Evolutionary conservation across 2,329 filamentous ascomycete species (phyloP).

Genomic region (Fusarium circinatum): DNA sequence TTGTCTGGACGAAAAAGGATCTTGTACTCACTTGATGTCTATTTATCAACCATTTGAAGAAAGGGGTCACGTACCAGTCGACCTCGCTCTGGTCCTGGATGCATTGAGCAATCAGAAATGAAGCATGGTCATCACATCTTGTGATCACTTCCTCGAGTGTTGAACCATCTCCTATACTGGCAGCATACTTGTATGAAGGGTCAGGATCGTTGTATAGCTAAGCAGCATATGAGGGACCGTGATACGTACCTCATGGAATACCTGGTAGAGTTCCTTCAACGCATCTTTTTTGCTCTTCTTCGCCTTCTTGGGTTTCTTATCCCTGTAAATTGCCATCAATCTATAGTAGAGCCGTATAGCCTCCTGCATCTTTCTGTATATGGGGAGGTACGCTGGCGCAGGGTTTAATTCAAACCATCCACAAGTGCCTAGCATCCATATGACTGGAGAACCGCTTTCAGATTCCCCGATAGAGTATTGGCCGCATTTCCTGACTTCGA

Average conservation of each 20-base stretch:
- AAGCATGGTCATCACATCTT: slow-evolving; percentile 59
- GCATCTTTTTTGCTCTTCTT: slow-evolving; percentile 45
- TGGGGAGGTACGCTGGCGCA: slow-evolving; percentile 63
- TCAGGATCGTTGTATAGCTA: neutral
- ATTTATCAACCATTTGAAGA: slow-evolving; percentile 60
- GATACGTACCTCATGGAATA: slow-evolving; percentile 49
- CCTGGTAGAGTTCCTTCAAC: slow-evolving; percentile 42
- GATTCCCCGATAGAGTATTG: slow-evolving; percentile 65
- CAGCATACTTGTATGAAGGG: slow-evolving; percentile 56
- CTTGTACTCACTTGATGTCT: slow-evolving; percentile 52
- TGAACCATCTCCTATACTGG: slow-evolving; percentile 63
- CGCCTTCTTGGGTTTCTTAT: slow-evolving; percentile 45
- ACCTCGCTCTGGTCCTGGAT: slow-evolving; percentile 49
- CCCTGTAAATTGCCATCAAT: slow-evolving; percentile 65
- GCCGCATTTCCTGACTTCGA: slow-evolving; percentile 64
- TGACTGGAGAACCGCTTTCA: slow-evolving; percentile 61
- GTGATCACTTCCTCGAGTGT: slow-evolving; percentile 60
- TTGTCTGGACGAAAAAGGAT: neutral
- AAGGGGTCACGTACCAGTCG: slow-evolving; percentile 57
- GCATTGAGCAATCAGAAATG: slow-evolving; percentile 65
- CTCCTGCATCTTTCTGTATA: slow-evolving; percentile 69
- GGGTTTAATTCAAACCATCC: slow-evolving; percentile 77
- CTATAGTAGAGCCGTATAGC: slow-evolving; percentile 73
- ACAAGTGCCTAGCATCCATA: slow-evolving; percentile 69
- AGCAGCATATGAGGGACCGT: neutral